Conservation (phyloP, 768 basidiomycete species). For the Tricholoma bakamatsutake region DNA sequence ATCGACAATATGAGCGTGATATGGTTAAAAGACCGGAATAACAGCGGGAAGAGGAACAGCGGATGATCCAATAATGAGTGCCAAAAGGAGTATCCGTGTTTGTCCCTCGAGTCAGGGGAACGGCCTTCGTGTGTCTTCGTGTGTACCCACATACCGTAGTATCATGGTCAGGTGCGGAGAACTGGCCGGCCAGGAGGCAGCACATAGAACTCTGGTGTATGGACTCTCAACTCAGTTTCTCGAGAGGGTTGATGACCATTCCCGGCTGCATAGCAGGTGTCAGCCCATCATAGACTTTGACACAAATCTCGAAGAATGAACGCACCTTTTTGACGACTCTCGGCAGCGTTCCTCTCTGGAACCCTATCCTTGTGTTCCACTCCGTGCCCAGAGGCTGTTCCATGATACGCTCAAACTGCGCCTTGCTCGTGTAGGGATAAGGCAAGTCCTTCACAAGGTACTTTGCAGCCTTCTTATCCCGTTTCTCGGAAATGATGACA, state of each 20-base stretch:
- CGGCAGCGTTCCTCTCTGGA: constrained; percentile 82
- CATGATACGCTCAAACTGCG: constrained; percentile 86
- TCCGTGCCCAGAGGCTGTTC: constrained; percentile 79
- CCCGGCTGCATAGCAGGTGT: constrained; percentile 45
- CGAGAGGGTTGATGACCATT: constrained; percentile 61
- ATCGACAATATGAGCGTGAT: too few species aligned
- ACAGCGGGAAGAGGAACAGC: too few species aligned
- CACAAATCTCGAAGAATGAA: constrained; percentile 1
- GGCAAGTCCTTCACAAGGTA: constrained; percentile 90
- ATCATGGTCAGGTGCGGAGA: too few species aligned
- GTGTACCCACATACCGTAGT: too few species aligned
- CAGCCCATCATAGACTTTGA: neutral
- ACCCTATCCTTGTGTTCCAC: constrained; percentile 87
- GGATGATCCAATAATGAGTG: too few species aligned
- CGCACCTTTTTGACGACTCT: constrained; percentile 81
- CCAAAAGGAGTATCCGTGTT: too few species aligned
- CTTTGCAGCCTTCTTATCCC: constrained; percentile 89
- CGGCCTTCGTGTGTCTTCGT: too few species aligned
- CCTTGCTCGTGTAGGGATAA: constrained; percentile 89
- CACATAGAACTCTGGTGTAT: neutral
- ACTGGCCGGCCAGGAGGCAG: neutral
- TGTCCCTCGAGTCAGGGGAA: too few species aligned
- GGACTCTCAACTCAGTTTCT: constrained; percentile 32
- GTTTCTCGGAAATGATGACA: constrained; percentile 93
- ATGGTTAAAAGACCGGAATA: too few species aligned